Evolutionary conservation across 768 basidiomycete genomes (phyloP), one percentile per base, ranked within the genome.

Genomic region (Flagelloscypha sp.): DNA sequence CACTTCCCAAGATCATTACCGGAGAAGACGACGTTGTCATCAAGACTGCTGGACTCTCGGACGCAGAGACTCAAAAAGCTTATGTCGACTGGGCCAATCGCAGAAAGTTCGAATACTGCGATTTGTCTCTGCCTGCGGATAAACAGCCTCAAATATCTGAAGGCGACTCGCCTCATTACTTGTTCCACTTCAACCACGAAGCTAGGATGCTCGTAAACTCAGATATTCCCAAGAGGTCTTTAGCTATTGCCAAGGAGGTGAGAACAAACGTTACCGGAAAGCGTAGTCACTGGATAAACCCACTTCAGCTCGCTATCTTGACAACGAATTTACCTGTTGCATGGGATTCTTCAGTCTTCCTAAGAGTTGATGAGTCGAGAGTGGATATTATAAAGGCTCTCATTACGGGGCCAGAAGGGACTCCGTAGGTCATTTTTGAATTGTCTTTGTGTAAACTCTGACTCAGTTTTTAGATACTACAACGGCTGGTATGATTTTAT

Each of bases 181-280:
- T 87, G 55, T 84, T 83, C 49, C 79, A 71, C 54, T 92, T 71
- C 60, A 82, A 83, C 50, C 78, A 71, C 45, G 88, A 92, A 53
- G 85, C 84, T 15, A 70, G 87, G 19, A 83, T 87, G 78, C 63
- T 90, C 19, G 79, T 80, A 3, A 78, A 76, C 47, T 81, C 85
- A 15, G 84, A 88, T 49, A 85, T 92, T 36, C 89, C 90, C 5
- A 93, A 88, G 58, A 71, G 93, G 28, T 90, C 86, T 1, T 65
- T 95, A 39, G 92, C 92, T 7, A 95, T 97, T 42, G 93, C 93
- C 3, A 97, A 95, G 61, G 90, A 94, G 74, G 84, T 83, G 40
- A 45, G 50, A 38, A 22, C 16, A 18, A 11, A 16, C 6, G 6
- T 22, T 43, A 4, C 8, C 15, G 9, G 19, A 31, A 12, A 30